Evolutionary conservation across 1,284 basidiomycete species (phyloP).

Genomic region (Kalmanozyma brasiliensis): DNA sequence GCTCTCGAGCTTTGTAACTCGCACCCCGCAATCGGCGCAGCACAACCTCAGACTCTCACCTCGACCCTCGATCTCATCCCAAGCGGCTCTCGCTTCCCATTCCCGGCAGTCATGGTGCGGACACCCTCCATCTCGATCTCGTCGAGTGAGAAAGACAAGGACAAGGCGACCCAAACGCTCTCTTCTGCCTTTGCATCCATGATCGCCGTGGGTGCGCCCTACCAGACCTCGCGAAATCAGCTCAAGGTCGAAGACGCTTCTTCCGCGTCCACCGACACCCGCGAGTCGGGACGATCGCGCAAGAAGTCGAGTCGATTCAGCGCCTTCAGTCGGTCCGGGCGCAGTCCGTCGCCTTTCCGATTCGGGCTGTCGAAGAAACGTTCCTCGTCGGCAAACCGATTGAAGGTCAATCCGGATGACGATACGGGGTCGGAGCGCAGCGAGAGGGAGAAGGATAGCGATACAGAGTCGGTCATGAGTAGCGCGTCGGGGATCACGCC

Average conservation of each 20-base stretch:
- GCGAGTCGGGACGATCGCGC: constrained; percentile 17
- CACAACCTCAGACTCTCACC: background rate
- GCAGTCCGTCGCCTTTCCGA: constrained; percentile 43
- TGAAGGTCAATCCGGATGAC: constrained; percentile 26
- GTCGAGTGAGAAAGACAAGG: constrained; percentile 31
- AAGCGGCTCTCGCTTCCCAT: background rate
- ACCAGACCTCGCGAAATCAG: constrained; percentile 31
- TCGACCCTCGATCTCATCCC: constrained; percentile 4
- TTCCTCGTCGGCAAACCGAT: constrained; percentile 28
- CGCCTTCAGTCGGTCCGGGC: constrained; percentile 28
- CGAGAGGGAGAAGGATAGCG: constrained; percentile 34
- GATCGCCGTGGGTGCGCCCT: constrained; percentile 37
- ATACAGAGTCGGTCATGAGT: constrained; percentile 41
- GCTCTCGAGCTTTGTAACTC: no score
- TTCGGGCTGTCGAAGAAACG: constrained; percentile 26
- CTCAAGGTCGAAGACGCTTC: constrained; percentile 47
- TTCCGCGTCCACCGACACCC: constrained; percentile 6
- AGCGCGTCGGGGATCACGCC: constrained; percentile 44
- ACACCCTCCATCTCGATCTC: constrained; percentile 28
- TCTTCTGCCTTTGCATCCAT: constrained; percentile 48
- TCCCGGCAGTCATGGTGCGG: constrained; percentile 25
- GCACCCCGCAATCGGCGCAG: background rate
- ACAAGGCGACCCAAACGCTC: constrained; percentile 23
- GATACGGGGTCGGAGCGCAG: constrained; percentile 26
- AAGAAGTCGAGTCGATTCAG: constrained; percentile 23